Base-by-base conservation (phyloP, 176 grass and related monocot genomes). In the Lolium multiflorum region DNA sequence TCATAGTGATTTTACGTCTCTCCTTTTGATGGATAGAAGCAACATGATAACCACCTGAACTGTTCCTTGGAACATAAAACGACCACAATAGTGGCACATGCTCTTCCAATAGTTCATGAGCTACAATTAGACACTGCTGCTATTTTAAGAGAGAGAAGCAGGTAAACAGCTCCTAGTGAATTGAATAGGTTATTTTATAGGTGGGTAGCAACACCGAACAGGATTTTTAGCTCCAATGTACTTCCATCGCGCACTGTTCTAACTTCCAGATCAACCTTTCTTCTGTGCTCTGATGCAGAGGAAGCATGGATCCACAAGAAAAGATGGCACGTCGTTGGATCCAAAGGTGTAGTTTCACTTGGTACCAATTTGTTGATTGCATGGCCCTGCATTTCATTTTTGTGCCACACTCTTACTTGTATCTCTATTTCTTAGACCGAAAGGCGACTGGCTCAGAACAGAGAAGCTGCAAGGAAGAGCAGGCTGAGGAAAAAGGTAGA, bases 391-490 rank as follows among this genome's bases (percentile, higher is more conserved):
- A 55, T 65, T 84, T 20, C 4, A 35, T 20, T 56, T 18, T 37
- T 89, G 46, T 74, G 50, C 59, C 51, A 44, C 78, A 85, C 50
- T 73, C 75, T 90, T 75, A 54, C 80, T 46, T 66, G 11, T 38
- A 87, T 21, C 46, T 9, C 50, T 78, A 69, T 81, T 84, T 77
- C 38, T 81, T 74, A 99, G 97, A 94, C 82, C 15, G 82, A 96
- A 74, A 90, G 92, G 65, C 85, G 97, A 48, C 91, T 99, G 74
- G 97, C 94, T 67, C 97, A 99, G 64, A 99, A 99, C 89, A 90
- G 94, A 90, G 97, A 99, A 65, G 97, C 97, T 91, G 97, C 97
- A 48, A 94, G 90, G 88, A 99, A 99, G 86, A 99, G 97, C 80
- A 85, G 97, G 72, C 85, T 99, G 59, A 94, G 97, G 78, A 99